Conservation (phyloP, 768 basidiomycete species). For the Rhodotorula babjevae region DNA sequence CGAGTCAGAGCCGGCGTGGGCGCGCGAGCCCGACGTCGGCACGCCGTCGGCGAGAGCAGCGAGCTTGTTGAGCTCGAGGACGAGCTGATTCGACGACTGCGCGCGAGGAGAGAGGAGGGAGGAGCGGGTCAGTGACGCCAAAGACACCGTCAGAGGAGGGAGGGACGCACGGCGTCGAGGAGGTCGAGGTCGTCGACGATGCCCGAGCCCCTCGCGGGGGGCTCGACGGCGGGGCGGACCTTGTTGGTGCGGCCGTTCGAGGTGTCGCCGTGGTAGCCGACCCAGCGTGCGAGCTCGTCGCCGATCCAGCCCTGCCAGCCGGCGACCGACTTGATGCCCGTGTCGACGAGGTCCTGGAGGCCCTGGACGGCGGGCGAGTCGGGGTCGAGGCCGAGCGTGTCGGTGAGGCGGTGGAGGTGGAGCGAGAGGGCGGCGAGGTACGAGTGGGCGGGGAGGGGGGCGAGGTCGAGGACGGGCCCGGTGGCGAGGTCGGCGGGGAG, state of each 20-base stretch:
- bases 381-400: slow-evolving; percentile 4
- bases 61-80: slow-evolving; percentile 20
- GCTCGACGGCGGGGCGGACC: slow-evolving; percentile 1
- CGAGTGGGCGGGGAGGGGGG: slow-evolving; percentile 18
- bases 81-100: slow-evolving; percentile 10
- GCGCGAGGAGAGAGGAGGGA: background rate
- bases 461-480: background rate
- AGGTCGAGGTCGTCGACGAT: slow-evolving; percentile 29
- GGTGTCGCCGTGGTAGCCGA: slow-evolving; percentile 19
- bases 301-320: slow-evolving; percentile 38
- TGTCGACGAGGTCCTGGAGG: slow-evolving; percentile 18
- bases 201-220: background rate
- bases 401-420: slow-evolving; percentile 36
- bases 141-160: too few species aligned
- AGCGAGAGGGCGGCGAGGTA: slow-evolving; percentile 33
- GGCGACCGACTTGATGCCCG: slow-evolving; percentile 22
- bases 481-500: background rate
- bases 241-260: background rate
- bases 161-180: background rate
- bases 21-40: background rate
- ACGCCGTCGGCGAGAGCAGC: slow-evolving; percentile 24
- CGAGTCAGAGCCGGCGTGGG: background rate
- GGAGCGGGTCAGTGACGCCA: background rate
- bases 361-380: slow-evolving; percentile 7
- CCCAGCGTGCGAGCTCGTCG: slow-evolving; percentile 26